Percentiles rank a stretch among this genome's conserved stretches.
phyloP scores from a whole-genome alignment of 345 rosid species.

The Gossypium turneri region DNA sequence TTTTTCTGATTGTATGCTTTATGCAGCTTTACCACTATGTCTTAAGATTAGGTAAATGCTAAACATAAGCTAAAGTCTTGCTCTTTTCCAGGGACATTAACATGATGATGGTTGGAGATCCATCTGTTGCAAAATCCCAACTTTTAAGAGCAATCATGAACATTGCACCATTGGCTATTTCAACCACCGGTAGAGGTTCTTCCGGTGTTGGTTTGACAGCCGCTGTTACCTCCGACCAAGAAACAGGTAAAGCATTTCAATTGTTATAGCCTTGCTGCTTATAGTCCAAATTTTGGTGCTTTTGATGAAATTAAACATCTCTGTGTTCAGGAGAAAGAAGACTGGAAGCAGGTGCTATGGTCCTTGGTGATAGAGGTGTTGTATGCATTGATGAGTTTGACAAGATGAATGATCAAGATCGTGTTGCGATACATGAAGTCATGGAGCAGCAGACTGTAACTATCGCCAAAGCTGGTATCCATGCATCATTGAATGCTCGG shows the following conservation, averaged over 20 bases:
- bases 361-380: slow-evolving; percentile 94
- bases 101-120: slow-evolving; percentile 99
- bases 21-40: background rate
- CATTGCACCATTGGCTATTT: slow-evolving; percentile 97
- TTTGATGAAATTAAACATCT: slow-evolving; percentile 6
- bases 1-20: background rate
- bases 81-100: slow-evolving; percentile 71
- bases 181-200: slow-evolving; percentile 99
- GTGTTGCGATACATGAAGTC: slow-evolving; percentile 98
- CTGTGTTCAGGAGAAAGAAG: slow-evolving; percentile 80
- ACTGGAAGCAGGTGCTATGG: slow-evolving; percentile 99
- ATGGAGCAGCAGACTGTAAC: slow-evolving; percentile 99
- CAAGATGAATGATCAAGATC: slow-evolving; percentile 98
- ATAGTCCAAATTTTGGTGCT: slow-evolving; percentile 5
- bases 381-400: slow-evolving; percentile 99
- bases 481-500: slow-evolving; percentile 96
- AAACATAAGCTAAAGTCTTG: background rate
- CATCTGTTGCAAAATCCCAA: slow-evolving; percentile 98
- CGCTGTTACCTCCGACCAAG: slow-evolving; percentile 98
- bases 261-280: background rate
- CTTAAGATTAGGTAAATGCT: background rate
- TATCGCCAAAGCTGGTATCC: slow-evolving; percentile 98
- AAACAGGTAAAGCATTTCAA: slow-evolving; percentile 59
- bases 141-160: slow-evolving; percentile 94
- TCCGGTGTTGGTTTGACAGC: slow-evolving; percentile 99